These are phyloP conservation scores for Xylaria sp. DNA, from an alignment of 2,329 filamentous ascomycete species.

Conservation along the genomic window DNA sequence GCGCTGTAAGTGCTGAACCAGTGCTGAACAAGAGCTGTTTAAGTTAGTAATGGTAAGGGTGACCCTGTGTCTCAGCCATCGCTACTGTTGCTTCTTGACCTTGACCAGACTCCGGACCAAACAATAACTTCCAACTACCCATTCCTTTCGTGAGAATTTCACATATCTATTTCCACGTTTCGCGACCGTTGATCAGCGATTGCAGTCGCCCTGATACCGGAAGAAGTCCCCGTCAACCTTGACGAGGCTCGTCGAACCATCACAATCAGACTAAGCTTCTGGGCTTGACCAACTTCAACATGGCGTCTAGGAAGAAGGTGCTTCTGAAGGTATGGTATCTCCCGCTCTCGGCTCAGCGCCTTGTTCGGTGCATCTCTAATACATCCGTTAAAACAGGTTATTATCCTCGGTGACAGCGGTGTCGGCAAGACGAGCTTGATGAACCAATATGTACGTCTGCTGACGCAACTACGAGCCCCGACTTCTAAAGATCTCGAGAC, in stretches of 20 bases:
- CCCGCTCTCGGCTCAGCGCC: slow-evolving; percentile 7
- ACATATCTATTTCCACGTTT: slow-evolving; percentile 1
- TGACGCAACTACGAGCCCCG: slow-evolving; percentile 19
- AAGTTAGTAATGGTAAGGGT: slow-evolving; percentile 32
- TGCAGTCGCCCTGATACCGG: slow-evolving; percentile 12
- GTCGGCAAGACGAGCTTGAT: slow-evolving; percentile 99
- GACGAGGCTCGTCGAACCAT: slow-evolving; percentile 6
- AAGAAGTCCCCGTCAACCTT: slow-evolving; percentile 14
- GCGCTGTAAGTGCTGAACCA: slow-evolving; percentile 3
- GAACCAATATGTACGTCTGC: slow-evolving; percentile 98
- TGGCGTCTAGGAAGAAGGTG: slow-evolving; percentile 90
- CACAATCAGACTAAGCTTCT: slow-evolving; percentile 22
- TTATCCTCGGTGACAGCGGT: slow-evolving; percentile 98
- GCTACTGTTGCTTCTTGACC: slow-evolving; percentile 22
- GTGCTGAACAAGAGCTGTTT: slow-evolving; percentile 26
- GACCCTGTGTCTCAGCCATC: slow-evolving; percentile 30
- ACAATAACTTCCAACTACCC: slow-evolving; percentile 9
- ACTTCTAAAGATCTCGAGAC: not conserved
- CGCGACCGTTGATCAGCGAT: slow-evolving; percentile 4
- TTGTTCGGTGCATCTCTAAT: slow-evolving; percentile 19
- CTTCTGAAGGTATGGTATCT: slow-evolving; percentile 76
- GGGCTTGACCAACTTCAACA: slow-evolving; percentile 54
- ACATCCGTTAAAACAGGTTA: slow-evolving; percentile 71
- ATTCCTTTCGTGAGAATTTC: slow-evolving; percentile 6
- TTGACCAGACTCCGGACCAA: slow-evolving; percentile 1